A percentile compares a stretch with the other conserved stretches of the same genome.
These are phyloP conservation scores for Phytopythium cucurbitacearum DNA, from an alignment of 352 stramenopile genomes.

Conservation along the genomic window DNA sequence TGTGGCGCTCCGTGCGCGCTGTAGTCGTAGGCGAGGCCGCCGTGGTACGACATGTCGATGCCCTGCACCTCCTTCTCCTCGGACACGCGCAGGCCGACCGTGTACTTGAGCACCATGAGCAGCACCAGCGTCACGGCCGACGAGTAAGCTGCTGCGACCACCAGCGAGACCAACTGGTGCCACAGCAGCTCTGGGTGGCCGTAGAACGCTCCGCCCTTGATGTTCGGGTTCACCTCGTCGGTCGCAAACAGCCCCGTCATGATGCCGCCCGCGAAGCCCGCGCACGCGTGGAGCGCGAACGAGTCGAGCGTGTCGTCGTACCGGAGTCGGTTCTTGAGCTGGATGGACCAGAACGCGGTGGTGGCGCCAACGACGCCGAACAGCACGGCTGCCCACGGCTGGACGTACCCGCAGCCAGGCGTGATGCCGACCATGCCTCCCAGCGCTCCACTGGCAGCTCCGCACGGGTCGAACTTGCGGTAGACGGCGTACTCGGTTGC, in stretches of 20 bases:
- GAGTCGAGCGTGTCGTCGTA: constrained; percentile 31
- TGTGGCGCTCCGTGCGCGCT: constrained; percentile 2
- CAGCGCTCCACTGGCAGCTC: constrained; percentile 15
- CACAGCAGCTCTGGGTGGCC: constrained; percentile 18
- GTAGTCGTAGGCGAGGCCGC: constrained; percentile 11
- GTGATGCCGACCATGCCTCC: constrained; percentile 24
- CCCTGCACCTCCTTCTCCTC: constrained; percentile 12
- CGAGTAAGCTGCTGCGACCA: constrained; percentile 12
- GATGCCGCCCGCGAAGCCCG: constrained; percentile 18
- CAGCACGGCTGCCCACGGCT: constrained; percentile 18
- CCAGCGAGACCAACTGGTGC: constrained; percentile 22
- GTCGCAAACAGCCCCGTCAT: constrained; percentile 26
- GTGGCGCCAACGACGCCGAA: constrained; percentile 18
- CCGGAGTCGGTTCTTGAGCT: constrained; percentile 15
- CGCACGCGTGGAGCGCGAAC: constrained; percentile 21
- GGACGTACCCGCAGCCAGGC: constrained; percentile 19
- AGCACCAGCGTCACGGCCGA: constrained; percentile 5
- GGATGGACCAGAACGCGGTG: constrained; percentile 8
- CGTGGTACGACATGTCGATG: constrained; percentile 14
- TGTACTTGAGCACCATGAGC: constrained; percentile 17
- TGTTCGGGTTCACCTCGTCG: constrained; percentile 23
- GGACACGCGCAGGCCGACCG: constrained; percentile 12
- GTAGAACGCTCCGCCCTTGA: constrained; percentile 25
- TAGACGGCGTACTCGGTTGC: constrained; percentile 10
- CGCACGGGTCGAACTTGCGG: constrained; percentile 16